Evolutionary conservation across 495 filamentous ascomycete genomes (phyloP).

Genomic region (Aspergillus avenaceus): DNA sequence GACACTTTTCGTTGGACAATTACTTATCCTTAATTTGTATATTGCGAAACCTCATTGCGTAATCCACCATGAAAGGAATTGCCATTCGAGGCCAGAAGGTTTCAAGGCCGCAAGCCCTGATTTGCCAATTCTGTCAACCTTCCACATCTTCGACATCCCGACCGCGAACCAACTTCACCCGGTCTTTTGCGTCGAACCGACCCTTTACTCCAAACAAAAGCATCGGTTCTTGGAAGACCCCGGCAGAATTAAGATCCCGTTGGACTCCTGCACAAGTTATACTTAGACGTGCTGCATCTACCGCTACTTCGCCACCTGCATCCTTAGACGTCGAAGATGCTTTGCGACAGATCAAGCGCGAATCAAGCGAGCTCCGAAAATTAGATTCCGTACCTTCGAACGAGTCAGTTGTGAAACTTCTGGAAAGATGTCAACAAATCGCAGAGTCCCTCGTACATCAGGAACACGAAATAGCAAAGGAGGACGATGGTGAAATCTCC

Average conservation of each 20-base stretch:
- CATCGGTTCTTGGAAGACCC: conserved; percentile 17
- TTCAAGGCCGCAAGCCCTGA: conserved; percentile 16
- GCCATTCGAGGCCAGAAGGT: conserved; percentile 24
- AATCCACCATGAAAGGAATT: conserved; percentile 32
- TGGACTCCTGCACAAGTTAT: not conserved
- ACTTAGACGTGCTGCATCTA: conserved; percentile 12
- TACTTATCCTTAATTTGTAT: too few species aligned
- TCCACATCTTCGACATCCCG: conserved; percentile 19
- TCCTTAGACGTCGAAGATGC: conserved; percentile 8
- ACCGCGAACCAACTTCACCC: conserved; percentile 17
- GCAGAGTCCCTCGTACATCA: conserved; percentile 32
- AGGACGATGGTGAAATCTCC: conserved; percentile 41
- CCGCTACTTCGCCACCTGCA: conserved; percentile 8
- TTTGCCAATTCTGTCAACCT: conserved; percentile 40
- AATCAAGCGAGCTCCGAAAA: conserved; percentile 24
- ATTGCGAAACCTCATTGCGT: too few species aligned
- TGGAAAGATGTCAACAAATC: conserved; percentile 42
- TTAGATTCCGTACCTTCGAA: conserved; percentile 36
- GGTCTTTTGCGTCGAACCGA: conserved; percentile 10
- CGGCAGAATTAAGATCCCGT: conserved; percentile 1
- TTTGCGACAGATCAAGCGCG: conserved; percentile 24
- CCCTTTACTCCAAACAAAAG: conserved; percentile 7
- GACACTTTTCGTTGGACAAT: too few species aligned
- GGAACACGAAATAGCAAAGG: conserved; percentile 21
- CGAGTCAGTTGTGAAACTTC: conserved; percentile 32